phyloP scores from a whole-genome alignment of 257 asterid genomes.

The Fraxinus cuspidata region DNA sequence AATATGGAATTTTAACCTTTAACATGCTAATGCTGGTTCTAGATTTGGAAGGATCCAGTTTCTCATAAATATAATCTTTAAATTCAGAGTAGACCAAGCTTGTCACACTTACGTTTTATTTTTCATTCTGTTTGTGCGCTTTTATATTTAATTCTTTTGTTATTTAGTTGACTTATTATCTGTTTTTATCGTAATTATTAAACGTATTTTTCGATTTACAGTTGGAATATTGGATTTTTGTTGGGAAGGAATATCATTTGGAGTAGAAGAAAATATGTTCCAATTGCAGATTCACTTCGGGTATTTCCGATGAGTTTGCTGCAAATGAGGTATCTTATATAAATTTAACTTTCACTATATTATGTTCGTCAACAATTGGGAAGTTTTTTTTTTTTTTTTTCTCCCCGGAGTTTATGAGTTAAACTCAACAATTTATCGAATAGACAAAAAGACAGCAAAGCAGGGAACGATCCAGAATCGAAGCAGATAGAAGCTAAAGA shows the following conservation, averaged over 20 bases:
- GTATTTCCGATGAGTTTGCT: neutral
- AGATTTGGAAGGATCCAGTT: too few relatives aligned
- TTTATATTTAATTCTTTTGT: too few relatives aligned
- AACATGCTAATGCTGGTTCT: neutral
- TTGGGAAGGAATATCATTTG: neutral
- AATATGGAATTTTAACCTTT: neutral
- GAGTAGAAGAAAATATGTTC: neutral
- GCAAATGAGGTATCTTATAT: neutral
- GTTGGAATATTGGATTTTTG: neutral
- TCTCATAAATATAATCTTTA: too few relatives aligned
- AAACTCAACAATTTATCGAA: neutral
- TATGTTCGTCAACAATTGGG: neutral
- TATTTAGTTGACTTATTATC: too few relatives aligned
- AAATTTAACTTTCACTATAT: neutral
- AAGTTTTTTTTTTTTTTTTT: too few relatives aligned
- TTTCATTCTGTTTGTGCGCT: too few relatives aligned
- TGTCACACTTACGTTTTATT: too few relatives aligned
- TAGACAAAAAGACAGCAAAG: neutral
- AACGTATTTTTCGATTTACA: neutral
- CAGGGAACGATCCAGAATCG: neutral
- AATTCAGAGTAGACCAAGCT: too few relatives aligned
- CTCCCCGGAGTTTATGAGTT: neutral
- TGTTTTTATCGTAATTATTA: too few relatives aligned
- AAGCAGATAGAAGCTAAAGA: neutral
- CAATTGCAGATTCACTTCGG: neutral